These are phyloP conservation scores for Alternaria sp. DNA, from an alignment of 2,329 filamentous ascomycete genomes.

Conservation along the genomic window DNA sequence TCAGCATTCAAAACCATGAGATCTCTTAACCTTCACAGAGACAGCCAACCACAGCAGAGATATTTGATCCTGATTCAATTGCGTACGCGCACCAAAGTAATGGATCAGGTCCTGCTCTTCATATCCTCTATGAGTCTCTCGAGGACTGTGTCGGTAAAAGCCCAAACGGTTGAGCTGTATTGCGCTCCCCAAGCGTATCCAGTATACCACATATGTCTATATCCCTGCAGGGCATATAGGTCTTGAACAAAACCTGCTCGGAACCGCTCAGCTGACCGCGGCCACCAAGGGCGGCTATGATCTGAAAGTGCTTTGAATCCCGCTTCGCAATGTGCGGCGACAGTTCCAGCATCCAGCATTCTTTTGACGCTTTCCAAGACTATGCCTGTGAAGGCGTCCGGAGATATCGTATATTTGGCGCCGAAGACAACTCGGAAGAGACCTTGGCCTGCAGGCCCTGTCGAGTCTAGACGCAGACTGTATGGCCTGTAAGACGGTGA, in stretches of 20 bases:
- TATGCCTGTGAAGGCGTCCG: conserved; percentile 6
- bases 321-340: conserved; percentile 10
- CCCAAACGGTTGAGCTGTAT: conserved; percentile 30
- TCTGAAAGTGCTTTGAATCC: conserved; percentile 19
- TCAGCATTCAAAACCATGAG: too few relatives aligned
- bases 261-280: conserved; percentile 8
- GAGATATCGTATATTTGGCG: conserved; percentile 16
- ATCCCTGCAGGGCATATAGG: conserved; percentile 26
- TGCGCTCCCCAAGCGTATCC: conserved; percentile 23
- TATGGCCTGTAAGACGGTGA: conserved; percentile 25
- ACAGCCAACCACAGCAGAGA: not conserved
- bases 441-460: conserved; percentile 16
- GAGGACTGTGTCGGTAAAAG: conserved; percentile 26
- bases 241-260: conserved; percentile 27
- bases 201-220: conserved; percentile 26
- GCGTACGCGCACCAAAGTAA: not conserved
- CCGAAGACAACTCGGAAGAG: conserved; percentile 26
- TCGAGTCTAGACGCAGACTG: conserved; percentile 24
- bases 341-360: conserved; percentile 9
- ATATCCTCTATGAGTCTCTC: conserved; percentile 15
- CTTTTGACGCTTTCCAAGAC: conserved; percentile 8
- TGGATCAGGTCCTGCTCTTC: not conserved
- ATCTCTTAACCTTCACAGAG: not conserved
- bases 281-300: conserved; percentile 24
- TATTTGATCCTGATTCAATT: not conserved